A percentile compares a stretch with the other conserved stretches of the same genome.
phyloP scores from a whole-genome alignment of 164 flowering plant genomes.

The Liriodendron chinense region DNA sequence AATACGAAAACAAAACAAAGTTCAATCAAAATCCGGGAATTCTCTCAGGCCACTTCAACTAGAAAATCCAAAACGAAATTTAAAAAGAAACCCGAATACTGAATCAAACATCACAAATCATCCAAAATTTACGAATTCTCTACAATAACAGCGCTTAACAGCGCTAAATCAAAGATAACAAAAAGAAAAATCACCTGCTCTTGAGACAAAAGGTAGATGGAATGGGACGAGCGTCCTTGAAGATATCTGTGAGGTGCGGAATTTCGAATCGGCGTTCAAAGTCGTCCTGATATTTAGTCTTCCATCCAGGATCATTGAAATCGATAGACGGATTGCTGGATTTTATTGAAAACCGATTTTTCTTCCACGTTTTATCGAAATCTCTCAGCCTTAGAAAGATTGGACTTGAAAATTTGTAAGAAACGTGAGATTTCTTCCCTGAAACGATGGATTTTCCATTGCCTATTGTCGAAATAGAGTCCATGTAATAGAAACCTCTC shows the following conservation, averaged over 20 bases:
- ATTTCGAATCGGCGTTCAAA: constrained; percentile 61
- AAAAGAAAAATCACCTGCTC: constrained; percentile 33
- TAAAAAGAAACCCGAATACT: too few relatives aligned
- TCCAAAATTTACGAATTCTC: too few relatives aligned
- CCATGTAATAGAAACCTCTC: constrained; percentile 24
- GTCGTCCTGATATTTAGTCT: constrained; percentile 53
- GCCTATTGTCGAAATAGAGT: constrained; percentile 34
- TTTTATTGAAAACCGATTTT: constrained; percentile 15
- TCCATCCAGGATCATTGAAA: constrained; percentile 58
- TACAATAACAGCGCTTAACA: too few relatives aligned
- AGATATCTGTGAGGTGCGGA: constrained; percentile 71
- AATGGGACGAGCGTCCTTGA: constrained; percentile 41
- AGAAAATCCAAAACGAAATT: too few relatives aligned
- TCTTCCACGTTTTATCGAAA: background rate
- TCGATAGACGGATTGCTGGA: constrained; percentile 22
- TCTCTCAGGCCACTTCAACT: too few relatives aligned
- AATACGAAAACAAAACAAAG: too few relatives aligned
- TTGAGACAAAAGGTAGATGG: constrained; percentile 87
- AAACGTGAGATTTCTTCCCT: constrained; percentile 4
- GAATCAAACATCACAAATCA: too few relatives aligned
- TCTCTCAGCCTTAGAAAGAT: constrained; percentile 1
- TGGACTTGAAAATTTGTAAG: background rate
- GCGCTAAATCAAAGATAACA: too few relatives aligned
- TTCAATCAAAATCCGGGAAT: too few relatives aligned
- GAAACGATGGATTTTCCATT: constrained; percentile 18